A percentile compares a stretch with the other conserved stretches of the same genome.
Evolutionary conservation across 2,329 filamentous ascomycete genomes (phyloP).

Genomic region (Neurospora sp.): DNA sequence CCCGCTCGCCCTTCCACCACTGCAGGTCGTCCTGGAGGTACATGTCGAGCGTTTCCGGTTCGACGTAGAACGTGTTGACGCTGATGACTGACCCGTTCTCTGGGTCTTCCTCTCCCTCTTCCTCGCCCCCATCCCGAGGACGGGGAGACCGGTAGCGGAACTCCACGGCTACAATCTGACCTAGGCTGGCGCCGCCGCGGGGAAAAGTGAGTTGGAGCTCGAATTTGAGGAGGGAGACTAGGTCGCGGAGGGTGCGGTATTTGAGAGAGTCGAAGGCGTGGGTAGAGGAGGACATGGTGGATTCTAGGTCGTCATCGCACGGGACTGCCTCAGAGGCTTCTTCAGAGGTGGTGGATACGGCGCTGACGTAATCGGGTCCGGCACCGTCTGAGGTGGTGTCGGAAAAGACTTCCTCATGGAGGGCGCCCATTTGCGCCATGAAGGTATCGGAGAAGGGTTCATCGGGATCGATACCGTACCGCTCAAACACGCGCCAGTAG

Average conservation of each 20-base stretch:
- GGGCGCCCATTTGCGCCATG: constrained; percentile 58
- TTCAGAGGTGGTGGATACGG: constrained; percentile 31
- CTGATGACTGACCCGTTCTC: constrained; percentile 38
- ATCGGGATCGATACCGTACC: constrained; percentile 59
- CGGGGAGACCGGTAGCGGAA: constrained; percentile 35
- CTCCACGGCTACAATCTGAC: constrained; percentile 41
- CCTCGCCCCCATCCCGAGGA: background rate
- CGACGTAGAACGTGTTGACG: constrained; percentile 55
- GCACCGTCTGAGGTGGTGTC: constrained; percentile 24
- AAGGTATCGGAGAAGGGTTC: constrained; percentile 68
- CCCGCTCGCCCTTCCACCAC: constrained; percentile 80
- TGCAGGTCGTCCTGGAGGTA: constrained; percentile 62
- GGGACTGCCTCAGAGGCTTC: constrained; percentile 45
- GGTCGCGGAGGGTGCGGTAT: constrained; percentile 38
- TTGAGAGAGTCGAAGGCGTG: constrained; percentile 26
- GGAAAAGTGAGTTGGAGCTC: constrained; percentile 45
- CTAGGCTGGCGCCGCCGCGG: constrained; percentile 35
- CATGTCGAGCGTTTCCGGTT: constrained; percentile 47
- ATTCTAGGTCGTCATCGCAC: constrained; percentile 18
- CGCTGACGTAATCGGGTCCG: constrained; percentile 10
- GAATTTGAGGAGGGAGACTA: constrained; percentile 33
- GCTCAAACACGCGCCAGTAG: constrained; percentile 55
- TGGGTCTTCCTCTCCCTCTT: background rate
- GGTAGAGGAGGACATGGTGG: constrained; percentile 24
- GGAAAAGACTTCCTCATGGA: constrained; percentile 57